Evolutionary conservation across 805 yeast genomes (phyloP), one percentile per base, ranked within the genome.

Genomic region (Sugiyamaella qingdaonensis): DNA sequence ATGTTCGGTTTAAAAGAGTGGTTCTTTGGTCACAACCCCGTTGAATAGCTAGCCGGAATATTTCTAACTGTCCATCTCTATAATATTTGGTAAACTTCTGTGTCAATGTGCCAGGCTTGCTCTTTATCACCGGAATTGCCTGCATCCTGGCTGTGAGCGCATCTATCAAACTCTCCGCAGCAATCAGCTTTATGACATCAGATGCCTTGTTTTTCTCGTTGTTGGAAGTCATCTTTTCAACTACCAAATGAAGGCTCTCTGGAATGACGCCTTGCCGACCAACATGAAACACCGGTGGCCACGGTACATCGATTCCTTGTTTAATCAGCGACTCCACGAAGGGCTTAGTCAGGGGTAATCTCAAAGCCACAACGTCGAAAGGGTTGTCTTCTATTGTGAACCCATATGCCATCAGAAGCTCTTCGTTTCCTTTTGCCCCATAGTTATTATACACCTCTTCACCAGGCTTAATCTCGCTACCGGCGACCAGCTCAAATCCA

Each of bases 341-440:
- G 14, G 18, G n/a, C n/a, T 13, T 43, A 4, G 41, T 41, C 11
- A 50, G 42, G 13, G 46, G 54, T 1, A 87, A 69, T 62, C 80
- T 80, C 53, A 89, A 73, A 4, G 85, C 77, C 43, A 90, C 73
- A 13, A 81, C 81, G 34, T 80, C 80, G 9, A 71, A 70, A 59
- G 86, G 86, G 46, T 78, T 68, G 16, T 74, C 70, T 14, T 76
- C 76, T 2, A 82, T 47, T 9, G 82, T 77, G 68, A 91, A 91
- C 0, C 97, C 97, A 66, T 91, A 91, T 0, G 85, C 90, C 59
- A 90, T 69, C 4, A 91, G 67, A 27, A 90, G 60, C 58, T 88
- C 96, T 58, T 87, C 95, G 63, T 89, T 90, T 0, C 94, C 86
- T 67, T 89, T 90, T 51, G 86, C 81, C 1, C 97, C 97, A 67